phyloP scores from a whole-genome alignment of 225 moss, liverwort and hornwort species.

The Pseudoscleropodium purum region DNA sequence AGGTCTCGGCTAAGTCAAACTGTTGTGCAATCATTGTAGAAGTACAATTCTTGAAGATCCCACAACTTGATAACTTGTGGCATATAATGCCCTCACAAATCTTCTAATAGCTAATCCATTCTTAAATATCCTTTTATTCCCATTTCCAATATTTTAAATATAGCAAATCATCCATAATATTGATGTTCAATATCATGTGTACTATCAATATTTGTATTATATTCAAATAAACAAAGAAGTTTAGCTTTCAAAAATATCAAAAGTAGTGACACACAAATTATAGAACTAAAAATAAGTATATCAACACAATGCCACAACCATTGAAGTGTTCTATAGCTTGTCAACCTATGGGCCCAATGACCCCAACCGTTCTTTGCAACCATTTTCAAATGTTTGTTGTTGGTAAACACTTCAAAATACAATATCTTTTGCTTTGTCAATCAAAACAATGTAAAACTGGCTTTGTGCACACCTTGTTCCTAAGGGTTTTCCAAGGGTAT shows the following conservation, averaged over 20 bases:
- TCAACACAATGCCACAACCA: rapidly evolving
- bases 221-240: background rate
- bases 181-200: background rate
- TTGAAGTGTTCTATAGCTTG: background rate
- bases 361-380: background rate
- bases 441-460: rapidly evolving
- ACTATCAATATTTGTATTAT: background rate
- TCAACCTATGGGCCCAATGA: background rate
- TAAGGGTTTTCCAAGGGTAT: background rate
- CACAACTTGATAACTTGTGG: too few relatives aligned
- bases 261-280: background rate
- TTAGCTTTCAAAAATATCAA: background rate
- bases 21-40: too few relatives aligned
- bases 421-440: background rate
- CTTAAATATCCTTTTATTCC: background rate
- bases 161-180: background rate
- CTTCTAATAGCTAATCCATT: background rate
- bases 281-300: background rate
- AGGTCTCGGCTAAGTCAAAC: too few relatives aligned
- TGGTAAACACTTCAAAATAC: background rate
- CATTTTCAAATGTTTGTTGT: background rate
- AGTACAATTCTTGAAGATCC: too few relatives aligned
- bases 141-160: background rate
- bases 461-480: background rate
- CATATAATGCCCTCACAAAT: too few relatives aligned